Conservation (phyloP, 2,329 filamentous ascomycete genomes). For the Aureobasidium sp. region DNA sequence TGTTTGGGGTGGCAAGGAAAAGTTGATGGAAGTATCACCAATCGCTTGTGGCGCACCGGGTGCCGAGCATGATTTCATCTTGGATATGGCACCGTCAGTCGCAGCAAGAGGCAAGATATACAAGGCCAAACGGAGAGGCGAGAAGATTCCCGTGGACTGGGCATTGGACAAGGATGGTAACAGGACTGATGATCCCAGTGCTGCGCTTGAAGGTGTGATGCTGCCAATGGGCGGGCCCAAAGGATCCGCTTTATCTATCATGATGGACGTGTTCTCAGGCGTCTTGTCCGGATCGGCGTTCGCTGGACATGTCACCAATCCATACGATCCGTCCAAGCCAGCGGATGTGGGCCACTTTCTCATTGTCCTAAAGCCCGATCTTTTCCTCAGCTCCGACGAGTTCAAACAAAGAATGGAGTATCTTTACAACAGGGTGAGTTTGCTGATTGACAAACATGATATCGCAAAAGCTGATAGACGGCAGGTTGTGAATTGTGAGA, state of each 20-base stretch:
- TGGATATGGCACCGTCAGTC: conserved; percentile 63
- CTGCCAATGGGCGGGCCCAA: conserved; percentile 80
- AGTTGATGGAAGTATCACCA: conserved; percentile 64
- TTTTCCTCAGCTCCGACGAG: conserved; percentile 29
- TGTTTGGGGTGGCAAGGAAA: conserved; percentile 58
- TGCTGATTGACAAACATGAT: background rate
- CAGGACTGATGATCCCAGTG: conserved; percentile 51
- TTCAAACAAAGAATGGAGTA: conserved; percentile 46
- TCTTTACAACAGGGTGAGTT: conserved; percentile 40
- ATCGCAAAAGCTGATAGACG: background rate
- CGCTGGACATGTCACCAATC: conserved; percentile 67
- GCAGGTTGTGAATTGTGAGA: conserved; percentile 44
- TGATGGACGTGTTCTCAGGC: conserved; percentile 87
- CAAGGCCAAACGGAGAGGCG: conserved; percentile 57
- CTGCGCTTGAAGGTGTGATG: conserved; percentile 71
- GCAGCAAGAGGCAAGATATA: conserved; percentile 63
- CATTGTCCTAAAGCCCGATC: conserved; percentile 31
- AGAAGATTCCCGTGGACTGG: conserved; percentile 63
- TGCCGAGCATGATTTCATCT: conserved; percentile 53
- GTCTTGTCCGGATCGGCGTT: conserved; percentile 71
- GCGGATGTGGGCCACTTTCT: conserved; percentile 33
- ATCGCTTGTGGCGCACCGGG: conserved; percentile 67
- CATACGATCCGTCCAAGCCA: conserved; percentile 57
- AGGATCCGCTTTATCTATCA: conserved; percentile 67
- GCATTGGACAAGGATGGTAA: conserved; percentile 62